Evolutionary conservation across 371 early-diverging fungal species (phyloP), one percentile per base, ranked within the genome.

Genomic region (Coemansia sp.): DNA sequence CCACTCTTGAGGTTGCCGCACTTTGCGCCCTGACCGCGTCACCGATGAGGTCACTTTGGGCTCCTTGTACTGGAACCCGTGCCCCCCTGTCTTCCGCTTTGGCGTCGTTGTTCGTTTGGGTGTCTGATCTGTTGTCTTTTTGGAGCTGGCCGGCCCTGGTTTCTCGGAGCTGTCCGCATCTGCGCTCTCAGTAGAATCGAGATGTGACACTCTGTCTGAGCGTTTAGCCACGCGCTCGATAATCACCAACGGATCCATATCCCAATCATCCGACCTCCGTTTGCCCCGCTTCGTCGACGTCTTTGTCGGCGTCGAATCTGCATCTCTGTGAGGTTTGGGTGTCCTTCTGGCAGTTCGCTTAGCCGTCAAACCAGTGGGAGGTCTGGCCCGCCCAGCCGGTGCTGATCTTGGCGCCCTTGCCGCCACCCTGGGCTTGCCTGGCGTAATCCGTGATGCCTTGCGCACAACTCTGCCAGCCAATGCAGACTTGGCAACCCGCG

Each of bases 21-120:
- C 66, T 40, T 73, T 73, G 37, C 73, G 54, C 21, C 73, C 73
- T 3, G 73, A 73, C 6, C 73, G 73, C 21, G 73, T 73, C 2
- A 69, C 58, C 2, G 73, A 64, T 16, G 64, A 37, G 2, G 57
- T 24, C 21, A 39, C 53, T 18, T 42, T 31, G 16, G 40, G 47
- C 37, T 65, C 62, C 10, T 22, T 64, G 59, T 72, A 64, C 22
- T 50, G 59, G 34, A 69, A 68, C 29, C 40, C 50, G 13, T 47
- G 40, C 39, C 56, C 40, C 10, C 53, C 64, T 1, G 47, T 31
- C 45, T 52, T 64, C 57, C 68, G 26, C 59, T 64, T 54, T 14
- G 27, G 54, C n/a, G 54, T 27, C 3, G 16, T 72, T 4, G 67
- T 57, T 14, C 52, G 51, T 22, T 51, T 54, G 16, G 50, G 58